A percentile compares a stretch with the other conserved stretches of the same genome.
Conservation (phyloP, 2,329 filamentous ascomycete species). For the Aspergillus luchuensis region DNA sequence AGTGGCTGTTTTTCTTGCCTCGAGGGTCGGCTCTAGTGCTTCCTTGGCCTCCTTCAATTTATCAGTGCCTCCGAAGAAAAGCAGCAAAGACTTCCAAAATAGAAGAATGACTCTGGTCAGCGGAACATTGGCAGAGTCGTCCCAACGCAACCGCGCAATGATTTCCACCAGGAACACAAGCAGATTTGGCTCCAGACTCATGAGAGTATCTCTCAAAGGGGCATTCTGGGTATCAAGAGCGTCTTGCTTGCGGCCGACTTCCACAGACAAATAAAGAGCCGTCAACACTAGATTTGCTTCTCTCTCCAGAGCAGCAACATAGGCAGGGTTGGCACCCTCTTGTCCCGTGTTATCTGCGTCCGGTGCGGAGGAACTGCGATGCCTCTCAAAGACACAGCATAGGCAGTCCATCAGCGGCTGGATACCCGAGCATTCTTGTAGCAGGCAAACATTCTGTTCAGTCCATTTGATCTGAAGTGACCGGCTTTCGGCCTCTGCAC, state of each 20-base stretch:
- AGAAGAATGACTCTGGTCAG: conserved; percentile 75
- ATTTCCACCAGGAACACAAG: conserved; percentile 72
- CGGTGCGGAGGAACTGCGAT: conserved; percentile 27
- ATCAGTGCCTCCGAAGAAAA: conserved; percentile 78
- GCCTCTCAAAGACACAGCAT: conserved; percentile 42
- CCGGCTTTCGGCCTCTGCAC: conserved; percentile 49
- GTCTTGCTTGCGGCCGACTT: conserved; percentile 44
- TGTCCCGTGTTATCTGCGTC: conserved; percentile 31
- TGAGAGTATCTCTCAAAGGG: conserved; percentile 41
- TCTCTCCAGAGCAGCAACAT: conserved; percentile 40
- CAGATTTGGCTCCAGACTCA: conserved; percentile 65
- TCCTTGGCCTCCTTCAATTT: conserved; percentile 74
- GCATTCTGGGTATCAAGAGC: conserved; percentile 25
- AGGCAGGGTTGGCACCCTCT: conserved; percentile 36
- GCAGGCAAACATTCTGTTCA: conserved; percentile 42
- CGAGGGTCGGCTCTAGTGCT: conserved; percentile 60
- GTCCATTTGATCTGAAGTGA: conserved; percentile 52
- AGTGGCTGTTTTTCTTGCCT: conserved; percentile 46
- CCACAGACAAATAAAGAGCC: conserved; percentile 45
- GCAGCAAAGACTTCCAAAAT: conserved; percentile 87
- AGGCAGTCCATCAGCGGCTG: conserved; percentile 41
- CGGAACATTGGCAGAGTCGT: conserved; percentile 55
- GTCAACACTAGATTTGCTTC: conserved; percentile 48
- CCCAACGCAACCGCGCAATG: conserved; percentile 71
- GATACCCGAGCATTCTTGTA: conserved; percentile 41